A percentile compares a stretch with the other conserved stretches of the same genome.
Conservation (phyloP, 139 green algal genomes). For the Asterochloris sp. region DNA sequence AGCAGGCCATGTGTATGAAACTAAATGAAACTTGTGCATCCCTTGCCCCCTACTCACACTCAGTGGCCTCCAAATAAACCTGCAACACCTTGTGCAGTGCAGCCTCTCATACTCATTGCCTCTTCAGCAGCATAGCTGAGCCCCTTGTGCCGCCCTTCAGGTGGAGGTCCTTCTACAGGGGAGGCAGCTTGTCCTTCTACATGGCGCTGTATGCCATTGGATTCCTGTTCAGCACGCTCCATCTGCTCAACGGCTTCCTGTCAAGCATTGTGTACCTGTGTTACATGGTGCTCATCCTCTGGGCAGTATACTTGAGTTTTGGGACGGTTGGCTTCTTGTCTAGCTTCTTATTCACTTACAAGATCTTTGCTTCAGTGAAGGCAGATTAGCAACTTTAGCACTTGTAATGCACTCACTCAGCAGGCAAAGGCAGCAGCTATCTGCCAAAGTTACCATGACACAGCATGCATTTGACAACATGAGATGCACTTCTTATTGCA, state of each 20-base stretch:
- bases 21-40: not conserved
- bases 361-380: slow-evolving; percentile 58
- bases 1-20: not conserved
- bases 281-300: slow-evolving; percentile 81
- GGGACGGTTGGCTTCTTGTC: slow-evolving; percentile 77
- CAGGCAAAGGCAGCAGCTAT: too few species aligned
- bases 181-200: slow-evolving; percentile 61
- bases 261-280: slow-evolving; percentile 79
- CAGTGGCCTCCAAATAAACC: not conserved
- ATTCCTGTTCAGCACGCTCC: slow-evolving; percentile 72
- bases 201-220: slow-evolving; percentile 50
- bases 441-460: too few species aligned
- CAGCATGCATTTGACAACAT: too few species aligned
- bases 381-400: slow-evolving; percentile 29
- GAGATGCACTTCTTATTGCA: too few species aligned
- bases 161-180: slow-evolving; percentile 85
- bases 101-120: not conserved
- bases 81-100: not conserved
- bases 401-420: too few species aligned
- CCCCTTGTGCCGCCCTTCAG: slow-evolving; percentile 5
- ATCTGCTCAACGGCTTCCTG: slow-evolving; percentile 65
- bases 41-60: not conserved
- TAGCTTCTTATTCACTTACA: slow-evolving; percentile 53
- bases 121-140: not conserved
- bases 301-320: slow-evolving; percentile 76